phyloP scores from a whole-genome alignment of 176 grass and related monocot genomes.

The Eleusine coracana region DNA sequence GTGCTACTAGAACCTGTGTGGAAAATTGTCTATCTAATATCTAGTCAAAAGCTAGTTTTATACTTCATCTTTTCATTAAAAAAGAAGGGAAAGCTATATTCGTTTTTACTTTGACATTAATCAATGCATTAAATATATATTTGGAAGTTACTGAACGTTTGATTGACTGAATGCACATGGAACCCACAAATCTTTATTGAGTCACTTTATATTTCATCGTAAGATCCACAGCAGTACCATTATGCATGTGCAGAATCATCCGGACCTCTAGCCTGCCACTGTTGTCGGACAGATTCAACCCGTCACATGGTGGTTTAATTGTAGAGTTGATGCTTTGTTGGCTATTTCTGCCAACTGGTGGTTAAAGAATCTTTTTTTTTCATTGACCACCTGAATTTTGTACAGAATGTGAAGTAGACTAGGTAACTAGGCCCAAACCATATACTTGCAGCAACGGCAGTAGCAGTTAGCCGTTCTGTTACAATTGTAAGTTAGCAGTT shows the following conservation, averaged over 20 bases:
- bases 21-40: slow-evolving; percentile 34
- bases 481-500: slow-evolving; percentile 9
- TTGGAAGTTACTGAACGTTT: slow-evolving; percentile 41
- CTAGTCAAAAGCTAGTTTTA: slow-evolving; percentile 41
- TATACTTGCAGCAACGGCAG: slow-evolving; percentile 32
- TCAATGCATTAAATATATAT: slow-evolving; percentile 1
- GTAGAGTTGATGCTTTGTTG: slow-evolving; percentile 40
- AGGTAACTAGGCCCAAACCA: slow-evolving; percentile 37
- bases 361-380: slow-evolving; percentile 45
- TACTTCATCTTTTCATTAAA: background rate
- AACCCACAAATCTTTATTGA: slow-evolving; percentile 56
- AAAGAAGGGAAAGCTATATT: slow-evolving; percentile 10
- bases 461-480: slow-evolving; percentile 28
- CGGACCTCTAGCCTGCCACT: slow-evolving; percentile 50
- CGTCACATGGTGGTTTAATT: slow-evolving; percentile 59
- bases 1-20: slow-evolving; percentile 17
- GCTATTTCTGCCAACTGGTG: slow-evolving; percentile 37
- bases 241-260: slow-evolving; percentile 59
- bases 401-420: slow-evolving; percentile 41
- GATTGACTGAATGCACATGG: slow-evolving; percentile 45
- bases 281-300: slow-evolving; percentile 55
- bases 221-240: slow-evolving; percentile 57
- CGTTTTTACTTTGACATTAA: slow-evolving; percentile 25
- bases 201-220: slow-evolving; percentile 56
- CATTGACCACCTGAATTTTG: slow-evolving; percentile 42